Base-by-base conservation (phyloP, 2,329 filamentous ascomycete species). In the Alternaria viburni region DNA sequence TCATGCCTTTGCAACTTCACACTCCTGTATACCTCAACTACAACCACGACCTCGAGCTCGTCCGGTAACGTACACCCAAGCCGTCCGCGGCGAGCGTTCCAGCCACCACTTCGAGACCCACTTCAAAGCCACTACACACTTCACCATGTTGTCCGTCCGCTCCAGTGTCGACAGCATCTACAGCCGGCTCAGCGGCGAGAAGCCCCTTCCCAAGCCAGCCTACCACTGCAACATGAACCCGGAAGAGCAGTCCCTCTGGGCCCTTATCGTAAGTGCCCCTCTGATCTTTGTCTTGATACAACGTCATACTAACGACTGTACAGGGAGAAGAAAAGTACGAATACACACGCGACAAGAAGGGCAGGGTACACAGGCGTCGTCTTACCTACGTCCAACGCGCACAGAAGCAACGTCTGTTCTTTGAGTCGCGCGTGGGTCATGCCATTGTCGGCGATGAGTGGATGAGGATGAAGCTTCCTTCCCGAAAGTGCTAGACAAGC, bases 181-280 rank as follows among this genome's bases (percentile, higher is more conserved):
- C 28, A 63, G 57, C 23, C 66, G 68, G 11, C 56, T 70, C 10
- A 67, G 64, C 36, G 64, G 64, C 64, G 68, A 70, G 46, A 70
- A 69, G 54, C 66, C 66, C 4, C 55, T 65, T 13, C 68, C 62
- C 21, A 69, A 66, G 43, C 69, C 70, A 19, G 46, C 51, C 43
- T 72, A 72, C 49, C 70, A 66, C 64, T 59, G 57, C 41, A 56
- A 54, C 15, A 72, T 72, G 70, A 71, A 72, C 28, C 70, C 69
- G 21, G 59, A 71, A 62, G 69, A 72, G 51, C 64, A 67, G 15
- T 32, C 32, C 4, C 43, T 71, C n/a, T 69, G 67, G 64, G 25
- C 54, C 10, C 67, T 72, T 36, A 71, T 71, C 36, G 69, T 70
- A 61, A 49, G 65, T 57, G 49, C 12, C 21, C 19, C 41, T 52